Percentiles rank a stretch among this genome's conserved stretches.
Conservation (phyloP, 169 alveolate species). For the Eimeria brunetti region DNA sequence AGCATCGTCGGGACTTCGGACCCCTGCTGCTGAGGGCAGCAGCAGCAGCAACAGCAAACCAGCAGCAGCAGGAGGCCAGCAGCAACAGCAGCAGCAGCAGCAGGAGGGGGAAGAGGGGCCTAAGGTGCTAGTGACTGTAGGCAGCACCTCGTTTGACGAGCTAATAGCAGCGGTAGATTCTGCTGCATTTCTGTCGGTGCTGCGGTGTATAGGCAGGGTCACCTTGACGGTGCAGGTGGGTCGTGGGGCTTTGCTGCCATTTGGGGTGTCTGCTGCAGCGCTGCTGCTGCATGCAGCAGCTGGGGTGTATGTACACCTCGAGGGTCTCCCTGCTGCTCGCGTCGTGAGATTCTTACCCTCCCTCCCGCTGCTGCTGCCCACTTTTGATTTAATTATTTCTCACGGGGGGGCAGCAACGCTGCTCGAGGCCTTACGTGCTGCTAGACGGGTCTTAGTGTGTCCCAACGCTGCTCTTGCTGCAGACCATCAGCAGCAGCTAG, state of each 20-base stretch:
- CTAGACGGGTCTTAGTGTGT: constrained; percentile 51
- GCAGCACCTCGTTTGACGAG: constrained; percentile 62
- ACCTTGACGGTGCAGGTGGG: constrained; percentile 51
- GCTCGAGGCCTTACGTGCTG: constrained; percentile 33
- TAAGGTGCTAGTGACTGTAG: constrained; percentile 68
- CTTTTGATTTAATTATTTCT: constrained; percentile 32
- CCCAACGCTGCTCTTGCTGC: constrained; percentile 9
- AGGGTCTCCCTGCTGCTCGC: not conserved
- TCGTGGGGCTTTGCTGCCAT: not conserved
- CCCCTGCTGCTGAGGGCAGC: no score
- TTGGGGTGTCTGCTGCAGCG: not conserved
- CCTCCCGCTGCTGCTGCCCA: not conserved
- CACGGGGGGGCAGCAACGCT: constrained; percentile 76
- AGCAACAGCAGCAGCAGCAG: not conserved
- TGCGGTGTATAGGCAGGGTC: constrained; percentile 40
- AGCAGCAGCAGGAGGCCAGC: no score
- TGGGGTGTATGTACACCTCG: constrained; percentile 19
- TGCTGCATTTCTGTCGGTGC: not conserved
- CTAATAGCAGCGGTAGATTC: constrained; percentile 2
- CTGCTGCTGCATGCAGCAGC: not conserved
- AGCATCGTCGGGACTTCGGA: no score
- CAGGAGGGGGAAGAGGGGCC: not conserved
- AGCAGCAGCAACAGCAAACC: no score
- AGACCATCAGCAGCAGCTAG: constrained; percentile 72
- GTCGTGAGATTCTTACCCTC: constrained; percentile 18